Conservation (phyloP, 2,329 filamentous ascomycete genomes). For the Penicillium sp. region DNA sequence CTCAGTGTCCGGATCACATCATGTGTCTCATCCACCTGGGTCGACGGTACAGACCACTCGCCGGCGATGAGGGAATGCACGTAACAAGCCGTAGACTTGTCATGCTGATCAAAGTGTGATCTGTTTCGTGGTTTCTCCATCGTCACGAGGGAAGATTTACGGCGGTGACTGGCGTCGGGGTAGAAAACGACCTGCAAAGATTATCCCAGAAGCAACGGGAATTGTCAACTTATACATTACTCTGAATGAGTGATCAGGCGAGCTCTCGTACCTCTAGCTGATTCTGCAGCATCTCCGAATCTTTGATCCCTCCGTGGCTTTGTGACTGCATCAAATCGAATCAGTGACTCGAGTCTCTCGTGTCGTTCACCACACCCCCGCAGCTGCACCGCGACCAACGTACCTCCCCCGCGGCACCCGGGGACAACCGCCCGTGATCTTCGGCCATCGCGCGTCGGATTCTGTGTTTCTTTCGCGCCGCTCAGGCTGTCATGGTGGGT, state of each 20-base stretch:
- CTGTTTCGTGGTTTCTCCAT: slow-evolving; percentile 46
- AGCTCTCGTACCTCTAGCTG: slow-evolving; percentile 40
- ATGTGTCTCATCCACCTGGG: slow-evolving; percentile 16
- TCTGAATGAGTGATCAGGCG: not conserved
- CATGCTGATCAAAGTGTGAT: slow-evolving; percentile 40
- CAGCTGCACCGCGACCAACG: slow-evolving; percentile 10
- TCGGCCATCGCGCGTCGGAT: slow-evolving; percentile 22
- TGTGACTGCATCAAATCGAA: slow-evolving; percentile 22
- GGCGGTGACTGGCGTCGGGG: slow-evolving; percentile 55
- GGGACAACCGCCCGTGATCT: slow-evolving; percentile 8
- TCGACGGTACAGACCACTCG: slow-evolving; percentile 35
- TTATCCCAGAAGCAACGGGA: not conserved
- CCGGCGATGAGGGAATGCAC: slow-evolving; percentile 61
- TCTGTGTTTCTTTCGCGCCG: slow-evolving; percentile 1
- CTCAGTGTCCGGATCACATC: slow-evolving; percentile 24
- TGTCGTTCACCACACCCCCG: not conserved
- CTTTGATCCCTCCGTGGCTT: slow-evolving; percentile 40
- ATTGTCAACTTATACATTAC: not conserved
- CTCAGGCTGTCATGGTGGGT: slow-evolving; percentile 22
- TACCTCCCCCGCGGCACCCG: slow-evolving; percentile 26
- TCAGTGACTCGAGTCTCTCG: slow-evolving; percentile 18
- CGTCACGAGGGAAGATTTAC: slow-evolving; percentile 63
- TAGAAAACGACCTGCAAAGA: slow-evolving; percentile 59
- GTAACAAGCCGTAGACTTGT: slow-evolving; percentile 59
- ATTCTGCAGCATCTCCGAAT: slow-evolving; percentile 39